Base-by-base conservation (phyloP, 495 filamentous ascomycete genomes). In the Cairneyella variabilis region DNA sequence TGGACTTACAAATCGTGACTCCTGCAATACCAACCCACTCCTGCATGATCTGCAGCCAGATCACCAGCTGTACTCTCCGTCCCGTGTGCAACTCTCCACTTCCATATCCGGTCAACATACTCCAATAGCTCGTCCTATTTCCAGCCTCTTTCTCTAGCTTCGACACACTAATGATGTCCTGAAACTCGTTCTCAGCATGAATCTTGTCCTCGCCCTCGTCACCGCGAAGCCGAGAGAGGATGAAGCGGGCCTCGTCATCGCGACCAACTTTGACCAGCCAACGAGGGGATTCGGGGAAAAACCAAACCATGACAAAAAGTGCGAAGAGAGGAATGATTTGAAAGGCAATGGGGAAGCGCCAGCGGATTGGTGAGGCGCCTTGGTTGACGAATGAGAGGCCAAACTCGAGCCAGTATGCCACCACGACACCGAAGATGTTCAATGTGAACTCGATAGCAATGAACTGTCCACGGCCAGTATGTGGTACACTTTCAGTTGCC, bases 21-120 rank as follows among this genome's bases (percentile, higher is more conserved):
- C 83, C 83, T 0, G 83, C 83, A 62, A 88, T 87, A 18, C 85
- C 84, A 57, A 84, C 76, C 83, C 83, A 88, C 61, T 86, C 83
- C 57, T 86, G 83, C 67, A 88, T 78, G 39, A 89, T 85, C 66
- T 88, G 82, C 9, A 88, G 66, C 83, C 83, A 88, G 38, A 88
- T 75, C 16, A 86, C 83, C 10, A 88, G 71, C 59, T 87, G 83
- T 21, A 86, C 83, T 7, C 84, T 74, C 2, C 84, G 73, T 3
- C 76, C 84, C 10, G 80, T 82, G 54, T 88, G 83, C 20, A 88
- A 64, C 34, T 85, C 79, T 0, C 83, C 82, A 0, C 76, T 79
- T 38, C 77, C 78, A 47, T 76, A 74, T 11, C 83, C 83, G 54
- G 84, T 83, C 8, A 86, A 64, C 83, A 87, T 87, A 2, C 74